Base-by-base conservation (phyloP, 2,329 filamentous ascomycete genomes). In the Ophiostoma perfectum region DNA sequence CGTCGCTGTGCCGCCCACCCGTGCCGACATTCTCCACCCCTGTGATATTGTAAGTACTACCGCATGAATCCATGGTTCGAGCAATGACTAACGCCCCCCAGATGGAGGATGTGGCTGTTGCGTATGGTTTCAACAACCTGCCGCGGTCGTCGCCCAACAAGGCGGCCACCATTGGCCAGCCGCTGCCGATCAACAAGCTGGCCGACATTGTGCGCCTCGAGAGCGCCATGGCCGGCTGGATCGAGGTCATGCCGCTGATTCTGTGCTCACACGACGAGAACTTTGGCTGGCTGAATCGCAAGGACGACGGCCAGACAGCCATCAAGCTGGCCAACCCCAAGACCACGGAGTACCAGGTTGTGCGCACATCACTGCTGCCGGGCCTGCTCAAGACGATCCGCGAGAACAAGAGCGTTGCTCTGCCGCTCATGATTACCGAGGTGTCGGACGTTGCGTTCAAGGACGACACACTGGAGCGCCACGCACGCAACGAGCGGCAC, bases 201-300 rank as follows among this genome's bases (percentile, higher is more conserved):
- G 86, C 86, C 70, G 96, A 99, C 75, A 96, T 98, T 73, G 87
- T 98, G 70, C 90, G 95, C 67, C 81, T 88, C 67, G 95, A 99
- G 78, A 87, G 91, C 66, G 94, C 93, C 67, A 95, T 97, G 87
- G 90, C 94, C 5, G 95, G 95, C 70, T 99, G 95, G 95, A 90
- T 88, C 68, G 95, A 99, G 81, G 94, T 97, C 68, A 89, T 99
- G 86, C 94, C 95, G 39, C 84, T 99, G 41, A 98, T 97, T 73
- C 87, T 99, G 68, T 99, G 95, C 84, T 96, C 92, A 63, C 93
- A 97, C 78, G 94, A 98, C 76, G 95, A 99, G 84, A 99, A 99
- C 82, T 99, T 98, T 78, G 89, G 85, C 70, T 97, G 92, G 90
- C 83, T 99, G 14, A 97, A 97, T 81, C 90, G 93, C 76, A 88